phyloP scores from a whole-genome alignment of 768 basidiomycete species.

The Clitopilus hobsonii region DNA sequence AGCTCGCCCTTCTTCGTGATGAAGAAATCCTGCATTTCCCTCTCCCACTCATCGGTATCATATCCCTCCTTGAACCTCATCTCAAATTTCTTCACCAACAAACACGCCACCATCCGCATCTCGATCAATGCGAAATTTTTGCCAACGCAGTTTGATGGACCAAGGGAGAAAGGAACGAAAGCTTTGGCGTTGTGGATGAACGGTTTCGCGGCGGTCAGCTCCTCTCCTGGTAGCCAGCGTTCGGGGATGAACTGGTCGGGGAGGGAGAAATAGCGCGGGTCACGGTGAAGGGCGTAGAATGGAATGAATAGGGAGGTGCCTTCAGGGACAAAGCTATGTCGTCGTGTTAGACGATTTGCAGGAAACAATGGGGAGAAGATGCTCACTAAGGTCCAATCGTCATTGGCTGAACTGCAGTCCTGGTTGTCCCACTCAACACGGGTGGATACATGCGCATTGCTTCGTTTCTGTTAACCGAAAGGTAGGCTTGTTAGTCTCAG shows the following conservation, averaged over 20 bases:
- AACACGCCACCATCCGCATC: constrained; percentile 32
- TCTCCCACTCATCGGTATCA: constrained; percentile 24
- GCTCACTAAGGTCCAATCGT: constrained; percentile 32
- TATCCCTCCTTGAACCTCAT: constrained; percentile 28
- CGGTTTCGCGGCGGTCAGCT: constrained; percentile 24
- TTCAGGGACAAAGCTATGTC: constrained; percentile 37
- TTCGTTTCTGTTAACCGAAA: constrained; percentile 35
- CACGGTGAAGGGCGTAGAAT: constrained; percentile 38
- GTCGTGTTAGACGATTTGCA: neutral
- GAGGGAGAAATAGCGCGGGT: constrained; percentile 39
- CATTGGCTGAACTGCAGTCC: constrained; percentile 27
- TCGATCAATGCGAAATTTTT: constrained; percentile 37
- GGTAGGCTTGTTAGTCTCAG: neutral
- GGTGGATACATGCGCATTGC: constrained; percentile 45
- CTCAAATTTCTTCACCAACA: constrained; percentile 33
- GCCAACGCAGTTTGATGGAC: constrained; percentile 37
- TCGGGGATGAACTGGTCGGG: constrained; percentile 41
- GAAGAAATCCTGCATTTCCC: constrained; percentile 29
- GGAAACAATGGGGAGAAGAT: constrained; percentile 11
- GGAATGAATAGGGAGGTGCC: constrained; percentile 40
- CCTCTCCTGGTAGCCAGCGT: constrained; percentile 25
- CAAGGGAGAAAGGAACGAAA: constrained; percentile 40
- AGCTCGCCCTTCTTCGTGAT: constrained; percentile 26
- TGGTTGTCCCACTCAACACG: constrained; percentile 39
- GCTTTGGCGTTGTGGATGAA: constrained; percentile 22